phyloP scores from a whole-genome alignment of 805 yeast genomes.

The Saturnispora galanensis region DNA sequence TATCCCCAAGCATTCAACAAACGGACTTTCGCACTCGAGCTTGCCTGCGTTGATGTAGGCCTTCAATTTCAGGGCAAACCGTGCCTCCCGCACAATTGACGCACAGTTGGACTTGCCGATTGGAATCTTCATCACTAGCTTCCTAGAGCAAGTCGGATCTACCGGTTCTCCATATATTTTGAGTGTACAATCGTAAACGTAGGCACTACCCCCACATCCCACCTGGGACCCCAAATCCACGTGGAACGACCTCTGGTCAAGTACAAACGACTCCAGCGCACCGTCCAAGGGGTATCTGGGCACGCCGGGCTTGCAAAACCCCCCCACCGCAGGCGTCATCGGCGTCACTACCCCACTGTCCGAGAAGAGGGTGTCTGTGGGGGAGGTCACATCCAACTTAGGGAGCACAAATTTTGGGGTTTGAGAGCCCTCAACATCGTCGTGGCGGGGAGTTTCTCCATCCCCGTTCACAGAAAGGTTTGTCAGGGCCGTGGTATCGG shows the following conservation, averaged over 20 bases:
- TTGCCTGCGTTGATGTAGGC: conserved; percentile 14
- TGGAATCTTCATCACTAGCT: conserved; percentile 25
- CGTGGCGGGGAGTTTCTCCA: no score
- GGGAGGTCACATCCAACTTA: neutral
- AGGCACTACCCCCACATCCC: conserved; percentile 25
- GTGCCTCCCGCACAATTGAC: conserved; percentile 21
- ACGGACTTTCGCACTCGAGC: conserved; percentile 14
- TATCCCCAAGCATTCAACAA: conserved; percentile 23
- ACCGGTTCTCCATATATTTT: conserved; percentile 7
- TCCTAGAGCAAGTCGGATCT: conserved; percentile 4
- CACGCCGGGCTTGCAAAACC: neutral
- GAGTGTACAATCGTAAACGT: conserved; percentile 19
- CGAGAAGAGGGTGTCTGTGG: conserved; percentile 2
- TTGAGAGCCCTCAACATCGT: neutral
- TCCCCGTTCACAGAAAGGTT: no score
- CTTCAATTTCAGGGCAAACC: conserved; percentile 16
- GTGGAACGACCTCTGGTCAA: conserved; percentile 15
- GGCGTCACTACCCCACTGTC: conserved; percentile 1
- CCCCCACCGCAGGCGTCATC: neutral
- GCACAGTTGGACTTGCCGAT: conserved; percentile 17
- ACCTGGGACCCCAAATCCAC: conserved; percentile 14
- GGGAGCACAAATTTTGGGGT: neutral
- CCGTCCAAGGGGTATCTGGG: conserved; percentile 14
- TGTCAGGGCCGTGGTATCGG: neutral
- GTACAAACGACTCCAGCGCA: conserved; percentile 14